phyloP scores from a whole-genome alignment of 306 rosid species.

The Gynostemma pentaphyllum region DNA sequence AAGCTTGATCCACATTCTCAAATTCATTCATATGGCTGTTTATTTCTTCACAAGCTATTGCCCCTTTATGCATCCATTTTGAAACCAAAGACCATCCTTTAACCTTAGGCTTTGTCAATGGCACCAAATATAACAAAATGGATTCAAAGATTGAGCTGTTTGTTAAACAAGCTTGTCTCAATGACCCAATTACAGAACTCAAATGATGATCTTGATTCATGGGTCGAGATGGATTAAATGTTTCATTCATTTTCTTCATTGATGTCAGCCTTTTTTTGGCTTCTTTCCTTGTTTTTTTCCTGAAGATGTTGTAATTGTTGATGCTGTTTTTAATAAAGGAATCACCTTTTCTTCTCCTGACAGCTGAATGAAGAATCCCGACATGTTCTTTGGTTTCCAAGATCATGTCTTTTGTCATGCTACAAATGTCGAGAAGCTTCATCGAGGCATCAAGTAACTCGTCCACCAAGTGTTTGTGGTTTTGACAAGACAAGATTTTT shows the following conservation, averaged over 20 bases:
- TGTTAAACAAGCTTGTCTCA: slow-evolving; percentile 22
- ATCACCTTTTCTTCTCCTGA: slow-evolving; percentile 56
- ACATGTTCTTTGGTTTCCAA: slow-evolving; percentile 41
- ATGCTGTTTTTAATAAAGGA: slow-evolving; percentile 27
- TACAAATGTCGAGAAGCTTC: slow-evolving; percentile 46
- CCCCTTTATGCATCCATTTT: slow-evolving; percentile 28
- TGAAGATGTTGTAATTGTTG: slow-evolving; percentile 25
- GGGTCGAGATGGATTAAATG: slow-evolving; percentile 14
- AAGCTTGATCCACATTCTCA: slow-evolving; percentile 22
- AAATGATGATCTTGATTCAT: slow-evolving; percentile 27
- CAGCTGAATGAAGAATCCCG: slow-evolving; percentile 41
- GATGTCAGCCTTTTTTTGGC: slow-evolving; percentile 25
- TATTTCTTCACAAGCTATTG: slow-evolving; percentile 18
- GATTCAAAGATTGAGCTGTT: slow-evolving; percentile 30
- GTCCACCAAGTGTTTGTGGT: slow-evolving; percentile 27
- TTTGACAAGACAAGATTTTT: slow-evolving; percentile 28
- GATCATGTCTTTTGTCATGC: slow-evolving; percentile 36
- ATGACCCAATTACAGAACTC: slow-evolving; percentile 10
- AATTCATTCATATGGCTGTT: slow-evolving; percentile 27
- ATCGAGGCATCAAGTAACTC: slow-evolving; percentile 54
- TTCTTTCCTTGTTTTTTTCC: slow-evolving; percentile 49
- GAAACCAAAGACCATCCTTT: slow-evolving; percentile 28
- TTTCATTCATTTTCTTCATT: slow-evolving; percentile 29
- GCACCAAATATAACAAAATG: slow-evolving; percentile 20
- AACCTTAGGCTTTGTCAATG: slow-evolving; percentile 10